phyloP scores from a whole-genome alignment of 2,329 filamentous ascomycete genomes.

The Botrytis fabae region DNA sequence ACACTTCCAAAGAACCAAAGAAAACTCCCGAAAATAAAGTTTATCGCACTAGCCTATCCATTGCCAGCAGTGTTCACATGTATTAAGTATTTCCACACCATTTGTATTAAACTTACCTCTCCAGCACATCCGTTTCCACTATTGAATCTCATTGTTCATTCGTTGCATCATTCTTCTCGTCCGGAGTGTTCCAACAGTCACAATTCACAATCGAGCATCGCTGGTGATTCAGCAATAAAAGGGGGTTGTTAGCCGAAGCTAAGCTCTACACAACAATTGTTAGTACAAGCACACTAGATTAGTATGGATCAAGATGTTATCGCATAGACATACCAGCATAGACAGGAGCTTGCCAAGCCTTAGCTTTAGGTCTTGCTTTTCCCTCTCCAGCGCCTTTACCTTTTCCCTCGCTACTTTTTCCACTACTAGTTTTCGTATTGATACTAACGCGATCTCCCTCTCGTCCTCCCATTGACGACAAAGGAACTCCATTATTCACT shows the following conservation, averaged over 20 bases:
- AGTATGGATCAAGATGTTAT: background rate
- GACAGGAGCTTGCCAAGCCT: conserved; percentile 46
- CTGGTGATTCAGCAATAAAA: background rate
- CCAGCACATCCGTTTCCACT: background rate
- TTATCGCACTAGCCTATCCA: background rate
- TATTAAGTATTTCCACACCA: background rate
- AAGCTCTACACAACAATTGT: conserved; percentile 6
- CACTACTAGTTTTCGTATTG: conserved; percentile 33
- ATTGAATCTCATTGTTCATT: background rate
- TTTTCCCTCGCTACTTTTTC: conserved; percentile 33
- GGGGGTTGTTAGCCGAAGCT: conserved; percentile 9
- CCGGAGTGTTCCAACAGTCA: background rate
- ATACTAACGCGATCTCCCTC: conserved; percentile 32
- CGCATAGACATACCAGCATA: conserved; percentile 42
- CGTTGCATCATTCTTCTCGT: background rate
- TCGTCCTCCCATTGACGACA: conserved; percentile 16
- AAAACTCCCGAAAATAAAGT: background rate
- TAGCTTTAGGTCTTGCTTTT: conserved; percentile 42
- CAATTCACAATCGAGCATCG: background rate
- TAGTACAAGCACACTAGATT: conserved; percentile 8
- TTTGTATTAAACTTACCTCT: background rate
- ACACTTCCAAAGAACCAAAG: background rate
- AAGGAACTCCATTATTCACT: conserved; percentile 21
- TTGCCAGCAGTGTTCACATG: background rate
- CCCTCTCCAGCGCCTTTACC: conserved; percentile 35